phyloP scores from a whole-genome alignment of 345 rosid species.

The Pugionium cornutum region DNA sequence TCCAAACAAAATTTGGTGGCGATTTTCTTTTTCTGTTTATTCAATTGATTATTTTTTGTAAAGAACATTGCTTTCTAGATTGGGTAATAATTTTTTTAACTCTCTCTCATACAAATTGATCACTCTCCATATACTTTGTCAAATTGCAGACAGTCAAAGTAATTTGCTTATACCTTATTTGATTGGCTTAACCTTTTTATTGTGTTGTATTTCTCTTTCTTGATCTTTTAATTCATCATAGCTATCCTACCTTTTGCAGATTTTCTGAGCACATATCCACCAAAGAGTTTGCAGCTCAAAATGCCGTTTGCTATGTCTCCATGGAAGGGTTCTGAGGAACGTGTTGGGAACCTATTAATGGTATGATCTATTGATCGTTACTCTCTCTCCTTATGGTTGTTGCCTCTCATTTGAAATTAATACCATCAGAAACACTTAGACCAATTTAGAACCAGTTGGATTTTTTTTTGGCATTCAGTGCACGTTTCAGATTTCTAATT shows the following conservation, averaged over 20 bases:
- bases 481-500: constrained; percentile 25
- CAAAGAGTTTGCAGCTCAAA: constrained; percentile 64
- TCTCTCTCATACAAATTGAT: background rate
- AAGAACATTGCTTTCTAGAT: background rate
- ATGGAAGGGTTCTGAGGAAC: constrained; percentile 80
- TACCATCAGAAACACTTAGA: constrained; percentile 14
- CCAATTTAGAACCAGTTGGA: constrained; percentile 10
- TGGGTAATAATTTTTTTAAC: background rate
- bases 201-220: constrained; percentile 11
- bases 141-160: constrained; percentile 13
- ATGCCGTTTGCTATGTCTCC: constrained; percentile 81
- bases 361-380: constrained; percentile 49
- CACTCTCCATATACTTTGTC: background rate
- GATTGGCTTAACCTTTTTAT: constrained; percentile 4
- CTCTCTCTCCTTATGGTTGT: background rate
- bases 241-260: constrained; percentile 47
- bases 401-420: constrained; percentile 5
- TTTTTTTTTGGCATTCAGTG: constrained; percentile 1
- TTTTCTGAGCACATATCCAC: constrained; percentile 73
- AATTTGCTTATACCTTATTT: constrained; percentile 14
- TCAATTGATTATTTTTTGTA: constrained; percentile 2
- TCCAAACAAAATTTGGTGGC: constrained; percentile 2
- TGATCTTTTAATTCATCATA: constrained; percentile 15
- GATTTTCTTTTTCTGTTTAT: background rate
- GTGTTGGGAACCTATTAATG: constrained; percentile 93